phyloP scores from a whole-genome alignment of 306 rosid genomes.

The Macrotyloma uniflorum region DNA sequence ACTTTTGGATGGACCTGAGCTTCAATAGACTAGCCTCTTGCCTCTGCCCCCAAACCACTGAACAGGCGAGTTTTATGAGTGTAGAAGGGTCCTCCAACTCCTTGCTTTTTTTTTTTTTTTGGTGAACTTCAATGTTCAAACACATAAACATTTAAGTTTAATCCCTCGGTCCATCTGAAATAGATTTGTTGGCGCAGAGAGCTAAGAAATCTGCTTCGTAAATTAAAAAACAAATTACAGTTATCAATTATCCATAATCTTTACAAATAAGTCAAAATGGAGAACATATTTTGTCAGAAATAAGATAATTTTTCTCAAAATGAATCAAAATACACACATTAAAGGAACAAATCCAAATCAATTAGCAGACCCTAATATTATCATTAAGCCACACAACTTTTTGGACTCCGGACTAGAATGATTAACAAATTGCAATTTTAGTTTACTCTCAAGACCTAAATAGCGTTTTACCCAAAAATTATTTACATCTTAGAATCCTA shows the following conservation, averaged over 20 bases:
- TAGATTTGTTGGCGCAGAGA: background rate
- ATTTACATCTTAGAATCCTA: background rate
- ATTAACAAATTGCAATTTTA: background rate
- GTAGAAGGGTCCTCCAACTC: no score
- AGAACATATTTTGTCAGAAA: background rate
- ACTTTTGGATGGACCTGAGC: no score
- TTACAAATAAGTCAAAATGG: background rate
- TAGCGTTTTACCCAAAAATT: no score
- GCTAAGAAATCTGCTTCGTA: background rate
- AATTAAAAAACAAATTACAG: background rate
- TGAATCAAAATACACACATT: background rate
- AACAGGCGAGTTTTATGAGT: no score
- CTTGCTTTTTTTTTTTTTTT: no score
- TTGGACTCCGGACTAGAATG: background rate
- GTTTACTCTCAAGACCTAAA: no score
- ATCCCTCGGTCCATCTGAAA: background rate
- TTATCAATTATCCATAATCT: background rate
- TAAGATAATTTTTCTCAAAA: background rate
- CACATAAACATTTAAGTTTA: background rate
- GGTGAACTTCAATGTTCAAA: background rate
- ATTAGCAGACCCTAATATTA: background rate
- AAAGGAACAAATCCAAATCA: background rate
- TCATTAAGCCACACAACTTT: no score
- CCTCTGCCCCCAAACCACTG: no score
- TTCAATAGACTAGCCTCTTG: no score